phyloP scores from a whole-genome alignment of 164 flowering plant genomes.

The Warburgia ugandensis region DNA sequence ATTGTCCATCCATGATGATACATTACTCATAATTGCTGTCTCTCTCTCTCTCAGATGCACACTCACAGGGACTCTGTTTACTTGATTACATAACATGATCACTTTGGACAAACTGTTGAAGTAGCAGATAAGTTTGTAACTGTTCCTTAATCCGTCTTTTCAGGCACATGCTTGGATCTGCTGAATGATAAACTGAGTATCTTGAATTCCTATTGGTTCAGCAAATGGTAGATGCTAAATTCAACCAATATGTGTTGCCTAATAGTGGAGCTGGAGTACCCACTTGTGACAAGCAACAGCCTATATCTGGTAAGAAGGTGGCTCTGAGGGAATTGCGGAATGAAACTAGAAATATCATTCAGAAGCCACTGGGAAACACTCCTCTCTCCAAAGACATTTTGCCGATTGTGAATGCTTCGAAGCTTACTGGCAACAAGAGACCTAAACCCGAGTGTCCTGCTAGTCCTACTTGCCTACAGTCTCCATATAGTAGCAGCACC shows the following conservation, averaged over 20 bases:
- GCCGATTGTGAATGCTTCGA: slow-evolving; percentile 16
- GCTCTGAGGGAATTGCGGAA: slow-evolving; percentile 52
- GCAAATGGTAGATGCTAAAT: slow-evolving; percentile 34
- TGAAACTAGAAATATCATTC: slow-evolving; percentile 24
- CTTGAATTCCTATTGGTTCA: slow-evolving; percentile 13
- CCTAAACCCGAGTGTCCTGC: slow-evolving; percentile 29
- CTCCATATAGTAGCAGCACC: slow-evolving; percentile 18
- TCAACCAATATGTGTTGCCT: slow-evolving; percentile 26
- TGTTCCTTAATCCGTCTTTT: too few species aligned
- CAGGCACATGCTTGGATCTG: too few species aligned
- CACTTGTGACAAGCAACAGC: slow-evolving; percentile 32
- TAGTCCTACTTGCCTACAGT: slow-evolving; percentile 17
- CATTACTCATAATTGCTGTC: too few species aligned
- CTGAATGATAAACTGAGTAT: slow-evolving; percentile 5
- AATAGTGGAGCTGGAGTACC: slow-evolving; percentile 27
- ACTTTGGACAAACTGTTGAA: too few species aligned
- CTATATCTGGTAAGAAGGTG: slow-evolving; percentile 36
- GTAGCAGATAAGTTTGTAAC: too few species aligned
- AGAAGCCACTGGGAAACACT: slow-evolving; percentile 27
- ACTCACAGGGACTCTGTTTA: too few species aligned
- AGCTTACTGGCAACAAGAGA: slow-evolving; percentile 50
- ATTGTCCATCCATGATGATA: too few species aligned
- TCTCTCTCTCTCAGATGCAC: too few species aligned
- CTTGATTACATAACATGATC: too few species aligned
- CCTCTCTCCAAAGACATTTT: slow-evolving; percentile 29